Percentiles rank a stretch among this genome's conserved stretches.
Conservation (phyloP, 352 stramenopile genomes). For the Phytophthora aleatoria region DNA sequence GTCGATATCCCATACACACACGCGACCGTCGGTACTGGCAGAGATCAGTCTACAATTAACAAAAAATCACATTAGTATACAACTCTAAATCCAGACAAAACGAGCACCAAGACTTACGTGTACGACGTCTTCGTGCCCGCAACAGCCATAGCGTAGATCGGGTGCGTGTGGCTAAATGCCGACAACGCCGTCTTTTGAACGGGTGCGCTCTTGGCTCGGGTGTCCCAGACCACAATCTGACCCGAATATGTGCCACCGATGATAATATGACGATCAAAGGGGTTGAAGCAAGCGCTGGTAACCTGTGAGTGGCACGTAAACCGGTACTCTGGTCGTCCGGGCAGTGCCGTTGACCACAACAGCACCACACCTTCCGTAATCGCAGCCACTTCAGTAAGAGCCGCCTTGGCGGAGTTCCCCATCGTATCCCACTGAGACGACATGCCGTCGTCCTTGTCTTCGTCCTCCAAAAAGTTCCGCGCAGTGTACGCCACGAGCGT, state of each 20-base stretch:
- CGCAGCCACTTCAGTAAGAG: conserved; percentile 58
- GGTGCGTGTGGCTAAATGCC: conserved; percentile 83
- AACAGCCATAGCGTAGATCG: conserved; percentile 87
- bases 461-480: conserved; percentile 74
- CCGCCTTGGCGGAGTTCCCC: conserved; percentile 51
- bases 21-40: conserved; percentile 84
- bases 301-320: conserved; percentile 90
- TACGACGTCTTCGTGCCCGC: conserved; percentile 83
- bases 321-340: conserved; percentile 79
- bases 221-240: conserved; percentile 89
- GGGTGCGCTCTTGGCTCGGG: conserved; percentile 74
- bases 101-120: conserved; percentile 52
- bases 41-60: conserved; percentile 67
- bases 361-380: conserved; percentile 84
- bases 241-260: conserved; percentile 87
- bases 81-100: not conserved
- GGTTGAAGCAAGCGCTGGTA: conserved; percentile 87
- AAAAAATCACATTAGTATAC: conserved; percentile 8
- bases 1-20: conserved; percentile 88
- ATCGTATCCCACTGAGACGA: conserved; percentile 75
- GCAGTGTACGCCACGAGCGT: conserved; percentile 70
- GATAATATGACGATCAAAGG: conserved; percentile 86
- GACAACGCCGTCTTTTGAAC: conserved; percentile 88
- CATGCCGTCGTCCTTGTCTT: conserved; percentile 58
- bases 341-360: conserved; percentile 85